These are phyloP conservation scores for Diversispora eburnea DNA, from an alignment of 192 early-diverging fungal species.

Conservation along the genomic window DNA sequence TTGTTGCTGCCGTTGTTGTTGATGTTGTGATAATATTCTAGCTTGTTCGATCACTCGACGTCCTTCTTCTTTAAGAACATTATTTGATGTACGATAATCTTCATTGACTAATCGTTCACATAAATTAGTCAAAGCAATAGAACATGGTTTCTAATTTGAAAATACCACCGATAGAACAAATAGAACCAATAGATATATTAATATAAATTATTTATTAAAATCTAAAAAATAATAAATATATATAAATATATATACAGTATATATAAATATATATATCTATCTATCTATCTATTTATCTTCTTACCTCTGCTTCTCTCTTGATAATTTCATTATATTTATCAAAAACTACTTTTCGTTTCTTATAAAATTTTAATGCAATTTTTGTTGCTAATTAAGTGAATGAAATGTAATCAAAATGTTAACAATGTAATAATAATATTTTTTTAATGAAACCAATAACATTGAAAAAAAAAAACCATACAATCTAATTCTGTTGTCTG, in stretches of 20 bases:
- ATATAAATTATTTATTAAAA: no score
- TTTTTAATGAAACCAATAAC: background rate
- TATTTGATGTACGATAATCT: background rate
- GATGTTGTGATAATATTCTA: background rate
- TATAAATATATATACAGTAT: no score
- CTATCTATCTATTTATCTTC: no score
- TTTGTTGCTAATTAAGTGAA: slow-evolving; percentile 11
- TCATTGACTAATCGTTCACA: slow-evolving; percentile 16
- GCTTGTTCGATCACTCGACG: background rate
- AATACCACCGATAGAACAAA: no score
- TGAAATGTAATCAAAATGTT: background rate
- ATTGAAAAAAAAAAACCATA: background rate
- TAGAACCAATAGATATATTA: background rate
- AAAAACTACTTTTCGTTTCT: slow-evolving; percentile 19
- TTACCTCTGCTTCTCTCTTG: slow-evolving; percentile 21
- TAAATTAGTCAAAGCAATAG: background rate
- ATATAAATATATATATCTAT: no score
- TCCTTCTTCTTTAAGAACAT: background rate
- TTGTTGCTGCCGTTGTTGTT: background rate
- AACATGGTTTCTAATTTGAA: background rate
- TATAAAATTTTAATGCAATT: slow-evolving; percentile 4
- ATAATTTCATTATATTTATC: slow-evolving; percentile 22
- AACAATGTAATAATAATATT: no score
- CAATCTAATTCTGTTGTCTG: slow-evolving; percentile 27
- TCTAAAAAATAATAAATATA: no score